Conservation (phyloP, 129 eudicot genomes). For the Flaveria ramosissima region DNA sequence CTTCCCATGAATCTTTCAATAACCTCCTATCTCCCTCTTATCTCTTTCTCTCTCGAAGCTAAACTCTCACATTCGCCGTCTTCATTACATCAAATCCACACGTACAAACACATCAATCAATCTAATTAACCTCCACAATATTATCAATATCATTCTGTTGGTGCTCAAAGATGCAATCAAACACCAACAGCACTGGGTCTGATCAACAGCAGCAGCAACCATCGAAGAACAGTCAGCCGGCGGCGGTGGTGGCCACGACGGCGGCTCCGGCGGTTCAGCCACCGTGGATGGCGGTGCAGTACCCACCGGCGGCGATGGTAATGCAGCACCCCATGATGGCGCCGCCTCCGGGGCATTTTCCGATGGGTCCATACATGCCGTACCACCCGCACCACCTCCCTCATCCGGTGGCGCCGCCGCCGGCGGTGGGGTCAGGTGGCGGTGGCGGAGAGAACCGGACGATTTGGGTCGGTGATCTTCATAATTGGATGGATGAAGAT, state of each 20-base stretch:
- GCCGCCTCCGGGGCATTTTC: slow-evolving; percentile 63
- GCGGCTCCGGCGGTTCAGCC: slow-evolving; percentile 35
- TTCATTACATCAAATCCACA: slow-evolving; percentile 24
- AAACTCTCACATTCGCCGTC: slow-evolving; percentile 51
- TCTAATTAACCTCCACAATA: not conserved
- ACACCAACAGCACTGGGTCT: slow-evolving; percentile 38
- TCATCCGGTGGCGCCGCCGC: slow-evolving; percentile 33
- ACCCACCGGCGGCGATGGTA: slow-evolving; percentile 70
- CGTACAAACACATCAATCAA: not conserved
- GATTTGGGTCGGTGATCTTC: slow-evolving; percentile 91
- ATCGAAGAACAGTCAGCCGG: slow-evolving; percentile 15
- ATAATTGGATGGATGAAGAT: slow-evolving; percentile 95
- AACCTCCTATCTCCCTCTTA: slow-evolving; percentile 27
- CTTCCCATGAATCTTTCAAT: slow-evolving; percentile 58
- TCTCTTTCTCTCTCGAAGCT: slow-evolving; percentile 35
- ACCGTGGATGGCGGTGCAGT: slow-evolving; percentile 83
- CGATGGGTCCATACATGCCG: slow-evolving; percentile 70
- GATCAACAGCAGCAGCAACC: slow-evolving; percentile 38
- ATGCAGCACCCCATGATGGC: slow-evolving; percentile 90
- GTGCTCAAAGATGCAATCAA: slow-evolving; percentile 44
- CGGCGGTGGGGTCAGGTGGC: slow-evolving; percentile 30
- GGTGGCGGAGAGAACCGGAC: slow-evolving; percentile 67
- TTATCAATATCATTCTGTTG: not conserved
- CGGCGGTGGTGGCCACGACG: slow-evolving; percentile 23
- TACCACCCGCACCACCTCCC: slow-evolving; percentile 58